phyloP scores from a whole-genome alignment of 306 rosid species.

The Pyrus bretschneideri region DNA sequence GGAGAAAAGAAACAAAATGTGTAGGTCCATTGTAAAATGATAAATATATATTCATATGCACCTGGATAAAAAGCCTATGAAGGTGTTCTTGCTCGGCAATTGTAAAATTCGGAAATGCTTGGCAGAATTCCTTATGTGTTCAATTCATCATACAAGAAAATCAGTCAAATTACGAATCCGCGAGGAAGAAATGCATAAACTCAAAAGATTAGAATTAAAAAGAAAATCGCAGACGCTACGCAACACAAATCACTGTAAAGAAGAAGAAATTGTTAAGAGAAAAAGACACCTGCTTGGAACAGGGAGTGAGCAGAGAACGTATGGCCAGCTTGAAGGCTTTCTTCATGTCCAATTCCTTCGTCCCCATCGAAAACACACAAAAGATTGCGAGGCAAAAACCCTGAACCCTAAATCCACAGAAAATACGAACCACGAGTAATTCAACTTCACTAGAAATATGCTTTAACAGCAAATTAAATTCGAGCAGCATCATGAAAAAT shows the following conservation, averaged over 20 bases:
- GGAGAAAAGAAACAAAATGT: neutral
- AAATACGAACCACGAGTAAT: neutral
- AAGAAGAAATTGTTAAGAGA: neutral
- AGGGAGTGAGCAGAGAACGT: constrained; percentile 50
- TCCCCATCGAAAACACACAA: constrained; percentile 21
- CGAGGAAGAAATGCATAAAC: neutral
- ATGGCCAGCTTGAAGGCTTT: constrained; percentile 52
- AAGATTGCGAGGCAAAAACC: neutral
- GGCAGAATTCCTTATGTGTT: constrained; percentile 39
- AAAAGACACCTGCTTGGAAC: constrained; percentile 45
- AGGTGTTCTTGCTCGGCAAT: constrained; percentile 49
- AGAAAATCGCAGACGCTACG: neutral
- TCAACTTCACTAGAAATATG: neutral
- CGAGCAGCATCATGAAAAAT: too few species aligned
- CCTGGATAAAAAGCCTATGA: constrained; percentile 69
- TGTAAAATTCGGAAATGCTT: constrained; percentile 52
- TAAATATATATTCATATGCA: neutral
- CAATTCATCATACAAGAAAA: constrained; percentile 4
- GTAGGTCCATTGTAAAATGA: neutral
- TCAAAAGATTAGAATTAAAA: neutral
- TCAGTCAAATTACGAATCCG: neutral
- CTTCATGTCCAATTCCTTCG: constrained; percentile 42
- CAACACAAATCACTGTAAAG: neutral
- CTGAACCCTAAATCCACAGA: neutral
- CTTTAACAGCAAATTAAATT: too few species aligned